Conservation (phyloP, 352 stramenopile species). For the Nothophytophthora sp. region DNA sequence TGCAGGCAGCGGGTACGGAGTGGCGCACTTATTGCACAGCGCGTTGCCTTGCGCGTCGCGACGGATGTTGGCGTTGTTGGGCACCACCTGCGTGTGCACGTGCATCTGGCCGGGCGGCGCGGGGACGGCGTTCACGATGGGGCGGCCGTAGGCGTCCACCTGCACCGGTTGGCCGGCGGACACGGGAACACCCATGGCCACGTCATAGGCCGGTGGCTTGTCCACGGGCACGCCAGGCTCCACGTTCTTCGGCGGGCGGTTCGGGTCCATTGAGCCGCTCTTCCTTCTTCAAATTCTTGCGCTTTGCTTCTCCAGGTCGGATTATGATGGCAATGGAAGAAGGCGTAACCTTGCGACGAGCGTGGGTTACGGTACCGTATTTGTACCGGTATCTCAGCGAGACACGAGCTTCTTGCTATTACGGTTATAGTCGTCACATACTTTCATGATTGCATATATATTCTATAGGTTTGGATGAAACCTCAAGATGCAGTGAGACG, state of each 20-base stretch:
- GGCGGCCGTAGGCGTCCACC: constrained; percentile 52
- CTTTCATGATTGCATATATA: too few relatives aligned
- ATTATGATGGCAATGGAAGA: too few relatives aligned
- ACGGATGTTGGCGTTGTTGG: constrained; percentile 73
- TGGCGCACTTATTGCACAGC: constrained; percentile 72
- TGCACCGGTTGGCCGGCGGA: constrained; percentile 32
- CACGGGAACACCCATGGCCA: constrained; percentile 26
- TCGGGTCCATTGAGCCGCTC: too few relatives aligned
- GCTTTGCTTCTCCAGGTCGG: too few relatives aligned
- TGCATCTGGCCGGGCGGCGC: constrained; percentile 9
- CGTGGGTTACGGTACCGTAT: too few relatives aligned
- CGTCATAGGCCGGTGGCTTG: constrained; percentile 11
- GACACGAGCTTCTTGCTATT: too few relatives aligned
- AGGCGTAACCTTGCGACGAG: too few relatives aligned
- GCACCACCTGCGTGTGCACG: constrained; percentile 32
- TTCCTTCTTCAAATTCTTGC: too few relatives aligned
- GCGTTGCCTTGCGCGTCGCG: constrained; percentile 68
- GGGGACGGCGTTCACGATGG: constrained; percentile 47
- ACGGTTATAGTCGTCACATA: too few relatives aligned
- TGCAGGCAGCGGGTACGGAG: constrained; percentile 66
- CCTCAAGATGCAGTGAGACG: too few relatives aligned
- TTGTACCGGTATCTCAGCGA: too few relatives aligned
- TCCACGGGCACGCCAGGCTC: neutral
- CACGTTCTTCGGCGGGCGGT: constrained; percentile 15
- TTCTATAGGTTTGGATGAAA: too few relatives aligned